Evolutionary conservation across 257 asterid species (phyloP), one percentile per base, ranked within the genome.

Genomic region (Jasminum sambac): DNA sequence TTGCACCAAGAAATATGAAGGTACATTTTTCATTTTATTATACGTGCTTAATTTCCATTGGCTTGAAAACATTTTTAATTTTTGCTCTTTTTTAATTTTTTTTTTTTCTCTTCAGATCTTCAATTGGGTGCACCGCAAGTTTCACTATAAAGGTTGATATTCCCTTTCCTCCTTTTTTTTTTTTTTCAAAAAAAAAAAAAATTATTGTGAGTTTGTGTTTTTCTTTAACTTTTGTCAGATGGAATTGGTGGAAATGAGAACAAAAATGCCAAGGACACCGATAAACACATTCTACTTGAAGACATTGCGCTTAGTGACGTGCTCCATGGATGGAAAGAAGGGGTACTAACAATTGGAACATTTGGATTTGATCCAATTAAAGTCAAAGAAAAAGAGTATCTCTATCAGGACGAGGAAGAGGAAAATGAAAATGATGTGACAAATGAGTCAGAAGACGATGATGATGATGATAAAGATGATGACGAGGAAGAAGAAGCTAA

Each of bases 111-210:
- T 58, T 11, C 78, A 90, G 95, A 88, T 90, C 84, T 90, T 90
- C 84, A 88, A 83, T 57, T 90, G 96, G 96, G 85, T 90, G 78
- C 92, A 90, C 73, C 90, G 95, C 64, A 87, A 81, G 77, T 74
- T 81, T 57, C 50, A 70, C 71, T 82, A 69, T 38, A 85, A 80
- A 88, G 96, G 95, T 85, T 81, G 39, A 0, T 17, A 26, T 21
- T 39, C 43, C 43, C 8, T 1, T 6, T 39, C 11, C 17, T n/a
- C 7, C 19, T 21, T 24, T 11, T n/a, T 17, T 11, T 50, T 17
- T 50, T 50, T 23, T n/a, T 21, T 46, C 8, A 19, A 46, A 16
- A 16, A 46, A 12, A 2, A 17, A 11, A 43, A 43, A 8, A 46
- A 46, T 16, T 6, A 14, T 6, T 5, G n/a, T 13, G 19, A 5